Percentiles rank a stretch among this genome's conserved stretches.
Evolutionary conservation across 2,329 filamentous ascomycete genomes (phyloP).

Genomic region (Helicocarpus griseus): DNA sequence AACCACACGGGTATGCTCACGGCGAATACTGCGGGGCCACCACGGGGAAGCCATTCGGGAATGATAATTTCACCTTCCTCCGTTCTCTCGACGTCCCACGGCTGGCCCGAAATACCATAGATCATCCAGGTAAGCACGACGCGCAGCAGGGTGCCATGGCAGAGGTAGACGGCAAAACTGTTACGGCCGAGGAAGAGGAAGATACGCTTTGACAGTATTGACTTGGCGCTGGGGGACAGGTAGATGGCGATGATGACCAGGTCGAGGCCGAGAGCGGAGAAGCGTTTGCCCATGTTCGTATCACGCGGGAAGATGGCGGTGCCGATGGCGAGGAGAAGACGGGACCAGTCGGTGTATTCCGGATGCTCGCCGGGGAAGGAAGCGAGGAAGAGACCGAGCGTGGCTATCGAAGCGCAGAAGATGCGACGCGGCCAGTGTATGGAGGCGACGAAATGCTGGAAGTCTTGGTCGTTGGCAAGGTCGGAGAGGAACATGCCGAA

Average conservation of each 20-base stretch:
- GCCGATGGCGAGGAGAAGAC: conserved; percentile 31
- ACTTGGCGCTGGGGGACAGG: conserved; percentile 40
- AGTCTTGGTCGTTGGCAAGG: conserved; percentile 37
- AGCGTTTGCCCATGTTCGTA: conserved; percentile 36
- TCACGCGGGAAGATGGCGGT: conserved; percentile 39
- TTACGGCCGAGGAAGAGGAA: conserved; percentile 48
- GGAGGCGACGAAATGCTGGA: conserved; percentile 37
- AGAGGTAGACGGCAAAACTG: conserved; percentile 47
- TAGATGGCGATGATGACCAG: conserved; percentile 43
- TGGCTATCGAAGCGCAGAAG: conserved; percentile 29
- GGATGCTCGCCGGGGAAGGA: conserved; percentile 43
- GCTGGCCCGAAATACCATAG: conserved; percentile 41
- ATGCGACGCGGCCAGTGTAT: conserved; percentile 32
- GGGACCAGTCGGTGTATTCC: conserved; percentile 42
- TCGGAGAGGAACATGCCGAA: conserved; percentile 45
- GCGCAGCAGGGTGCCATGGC: conserved; percentile 45
- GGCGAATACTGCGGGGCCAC: conserved; percentile 30
- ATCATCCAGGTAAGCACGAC: conserved; percentile 44
- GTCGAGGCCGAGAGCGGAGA: conserved; percentile 41
- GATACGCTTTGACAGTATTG: conserved; percentile 40
- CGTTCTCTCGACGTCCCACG: conserved; percentile 34
- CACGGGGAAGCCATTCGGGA: conserved; percentile 35
- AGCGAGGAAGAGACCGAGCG: conserved; percentile 38
- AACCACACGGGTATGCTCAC: conserved; percentile 40
- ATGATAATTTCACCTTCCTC: conserved; percentile 30